These are phyloP conservation scores for Taphrina wiesneri DNA, from an alignment of 1,139 yeast species.

Conservation along the genomic window DNA sequence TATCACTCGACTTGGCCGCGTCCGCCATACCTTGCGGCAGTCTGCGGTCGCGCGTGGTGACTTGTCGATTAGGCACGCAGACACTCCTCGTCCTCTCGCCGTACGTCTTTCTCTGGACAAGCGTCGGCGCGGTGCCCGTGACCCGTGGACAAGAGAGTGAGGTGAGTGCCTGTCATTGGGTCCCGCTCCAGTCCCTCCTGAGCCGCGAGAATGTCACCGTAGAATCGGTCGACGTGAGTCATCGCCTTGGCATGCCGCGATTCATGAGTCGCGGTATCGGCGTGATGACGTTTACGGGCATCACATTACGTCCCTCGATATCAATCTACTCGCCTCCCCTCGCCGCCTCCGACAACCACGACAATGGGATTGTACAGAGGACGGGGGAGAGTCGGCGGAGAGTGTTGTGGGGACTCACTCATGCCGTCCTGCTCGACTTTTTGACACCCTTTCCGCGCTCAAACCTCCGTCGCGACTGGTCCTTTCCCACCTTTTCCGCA, in stretches of 20 bases:
- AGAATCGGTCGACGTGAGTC: constrained; percentile 40
- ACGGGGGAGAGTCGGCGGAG: neutral
- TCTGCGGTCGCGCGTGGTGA: constrained; percentile 42
- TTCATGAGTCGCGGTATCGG: constrained; percentile 42
- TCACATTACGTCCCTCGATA: constrained; percentile 42
- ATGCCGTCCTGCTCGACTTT: constrained; percentile 46
- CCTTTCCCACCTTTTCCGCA: constrained; percentile 23
- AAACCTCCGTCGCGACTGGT: neutral
- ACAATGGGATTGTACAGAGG: neutral
- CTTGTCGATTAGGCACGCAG: constrained; percentile 45
- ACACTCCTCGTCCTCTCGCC: constrained; percentile 44
- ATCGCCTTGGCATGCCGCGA: neutral
- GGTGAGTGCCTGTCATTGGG: constrained; percentile 48
- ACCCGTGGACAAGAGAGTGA: neutral
- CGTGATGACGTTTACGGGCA: constrained; percentile 45
- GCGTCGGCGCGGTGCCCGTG: neutral
- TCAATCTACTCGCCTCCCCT: neutral
- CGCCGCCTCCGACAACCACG: neutral
- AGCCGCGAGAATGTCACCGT: constrained; percentile 39
- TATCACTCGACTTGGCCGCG: constrained; percentile 46
- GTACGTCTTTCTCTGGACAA: constrained; percentile 40
- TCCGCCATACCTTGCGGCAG: constrained; percentile 22
- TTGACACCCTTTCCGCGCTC: constrained; percentile 40
- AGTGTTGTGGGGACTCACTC: constrained; percentile 48
- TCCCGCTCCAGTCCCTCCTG: constrained; percentile 44